phyloP scores from a whole-genome alignment of 306 rosid species.

The Quercus robur region DNA sequence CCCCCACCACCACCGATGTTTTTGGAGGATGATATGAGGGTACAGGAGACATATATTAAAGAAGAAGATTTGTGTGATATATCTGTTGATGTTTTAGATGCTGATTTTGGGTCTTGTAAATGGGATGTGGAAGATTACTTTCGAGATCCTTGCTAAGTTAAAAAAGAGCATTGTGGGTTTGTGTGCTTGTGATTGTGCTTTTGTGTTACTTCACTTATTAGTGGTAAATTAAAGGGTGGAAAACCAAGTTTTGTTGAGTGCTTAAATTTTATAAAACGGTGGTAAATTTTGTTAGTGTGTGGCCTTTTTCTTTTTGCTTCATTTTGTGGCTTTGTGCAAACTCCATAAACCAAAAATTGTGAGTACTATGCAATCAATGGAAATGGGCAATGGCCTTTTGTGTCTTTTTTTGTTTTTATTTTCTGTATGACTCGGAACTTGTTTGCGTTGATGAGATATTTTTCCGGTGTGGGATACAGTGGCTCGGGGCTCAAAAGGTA shows the following conservation, averaged over 20 bases:
- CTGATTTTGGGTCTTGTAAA: conserved; percentile 60
- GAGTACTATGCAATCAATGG: too few species aligned
- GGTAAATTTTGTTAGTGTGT: too few species aligned
- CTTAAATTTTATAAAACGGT: too few species aligned
- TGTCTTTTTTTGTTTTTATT: neutral
- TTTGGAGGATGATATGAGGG: conserved; percentile 15
- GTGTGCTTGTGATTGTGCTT: too few species aligned
- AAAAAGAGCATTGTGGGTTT: too few species aligned
- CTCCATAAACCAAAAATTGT: too few species aligned
- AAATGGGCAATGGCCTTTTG: neutral
- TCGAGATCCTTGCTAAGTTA: conserved; percentile 16
- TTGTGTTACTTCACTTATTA: too few species aligned
- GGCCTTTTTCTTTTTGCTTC: too few species aligned
- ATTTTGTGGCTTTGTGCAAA: too few species aligned
- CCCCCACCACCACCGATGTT: conserved; percentile 17
- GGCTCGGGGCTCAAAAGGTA: conserved; percentile 8
- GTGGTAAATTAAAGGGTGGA: too few species aligned
- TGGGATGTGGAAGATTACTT: conserved; percentile 76
- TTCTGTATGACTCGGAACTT: neutral
- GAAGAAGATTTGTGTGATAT: conserved; percentile 29
- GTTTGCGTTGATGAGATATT: conserved; percentile 9
- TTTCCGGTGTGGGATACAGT: neutral
- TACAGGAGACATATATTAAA: conserved; percentile 1
- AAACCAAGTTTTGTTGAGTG: too few species aligned
- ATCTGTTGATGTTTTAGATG: conserved; percentile 22